Percentiles rank a stretch among this genome's conserved stretches.
phyloP scores from a whole-genome alignment of 2,329 filamentous ascomycete species.

The Penicillium sp. region DNA sequence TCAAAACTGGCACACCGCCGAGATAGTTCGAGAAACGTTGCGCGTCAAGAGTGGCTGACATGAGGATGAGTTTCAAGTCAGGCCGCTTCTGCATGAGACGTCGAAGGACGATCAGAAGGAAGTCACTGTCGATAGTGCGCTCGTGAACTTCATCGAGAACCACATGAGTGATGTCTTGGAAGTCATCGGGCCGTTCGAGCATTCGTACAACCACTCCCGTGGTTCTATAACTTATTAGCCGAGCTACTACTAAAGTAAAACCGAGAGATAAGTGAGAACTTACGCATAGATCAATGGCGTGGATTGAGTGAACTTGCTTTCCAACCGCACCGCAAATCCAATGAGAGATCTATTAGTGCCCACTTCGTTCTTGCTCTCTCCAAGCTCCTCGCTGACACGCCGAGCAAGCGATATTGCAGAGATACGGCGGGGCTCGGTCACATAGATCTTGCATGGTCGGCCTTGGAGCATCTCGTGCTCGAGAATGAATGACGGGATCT shows the following conservation, averaged over 20 bases:
- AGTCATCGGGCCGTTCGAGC: constrained; percentile 83
- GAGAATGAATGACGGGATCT: constrained; percentile 90
- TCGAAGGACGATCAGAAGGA: constrained; percentile 86
- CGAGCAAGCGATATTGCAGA: constrained; percentile 92
- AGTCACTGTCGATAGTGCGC: constrained; percentile 93
- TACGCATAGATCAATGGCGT: constrained; percentile 89
- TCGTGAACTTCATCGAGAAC: constrained; percentile 98
- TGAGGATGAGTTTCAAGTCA: constrained; percentile 87
- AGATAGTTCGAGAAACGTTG: constrained; percentile 88
- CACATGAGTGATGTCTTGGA: constrained; percentile 87
- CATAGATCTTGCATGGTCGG: constrained; percentile 84
- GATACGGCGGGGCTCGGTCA: constrained; percentile 91
- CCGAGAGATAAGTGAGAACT: constrained; percentile 15
- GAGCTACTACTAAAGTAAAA: neutral
- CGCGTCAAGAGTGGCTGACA: constrained; percentile 96
- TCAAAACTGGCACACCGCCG: constrained; percentile 78
- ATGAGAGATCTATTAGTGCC: constrained; percentile 81
- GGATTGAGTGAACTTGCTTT: constrained; percentile 77
- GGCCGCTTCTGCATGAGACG: constrained; percentile 73
- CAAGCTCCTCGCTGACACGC: constrained; percentile 90
- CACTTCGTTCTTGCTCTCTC: constrained; percentile 76
- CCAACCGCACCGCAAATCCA: constrained; percentile 89
- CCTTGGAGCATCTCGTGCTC: constrained; percentile 83
- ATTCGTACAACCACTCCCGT: constrained; percentile 95
- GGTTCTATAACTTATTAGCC: constrained; percentile 36